phyloP scores from a whole-genome alignment of 371 early-diverging fungal species.

The Capniomyces stellatus region DNA sequence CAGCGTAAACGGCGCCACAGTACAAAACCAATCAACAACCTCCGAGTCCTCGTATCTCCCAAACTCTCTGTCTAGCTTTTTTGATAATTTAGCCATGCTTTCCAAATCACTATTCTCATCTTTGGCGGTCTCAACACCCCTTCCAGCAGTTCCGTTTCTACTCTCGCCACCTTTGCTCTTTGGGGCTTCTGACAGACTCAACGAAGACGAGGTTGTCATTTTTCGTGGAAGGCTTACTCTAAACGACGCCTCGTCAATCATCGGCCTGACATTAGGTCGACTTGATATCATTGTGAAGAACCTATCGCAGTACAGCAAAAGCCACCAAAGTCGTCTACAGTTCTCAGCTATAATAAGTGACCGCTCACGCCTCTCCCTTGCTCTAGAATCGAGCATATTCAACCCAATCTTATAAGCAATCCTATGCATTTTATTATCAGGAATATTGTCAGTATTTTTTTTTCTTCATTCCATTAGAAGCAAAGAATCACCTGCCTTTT shows the following conservation, averaged over 20 bases:
- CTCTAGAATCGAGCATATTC: constrained; percentile 20
- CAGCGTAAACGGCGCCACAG: constrained; percentile 21
- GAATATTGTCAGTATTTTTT: no score
- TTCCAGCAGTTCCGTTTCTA: background rate
- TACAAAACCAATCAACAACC: constrained; percentile 23
- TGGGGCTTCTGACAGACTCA: constrained; percentile 5
- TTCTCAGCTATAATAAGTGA: constrained; percentile 26
- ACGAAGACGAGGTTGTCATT: constrained; percentile 14
- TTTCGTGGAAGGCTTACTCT: constrained; percentile 20
- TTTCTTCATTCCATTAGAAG: no score
- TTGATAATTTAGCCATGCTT: background rate
- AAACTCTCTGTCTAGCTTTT: constrained; percentile 11
- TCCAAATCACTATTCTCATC: background rate
- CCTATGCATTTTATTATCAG: no score
- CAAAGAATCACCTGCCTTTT: no score
- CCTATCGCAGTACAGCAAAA: constrained; percentile 23
- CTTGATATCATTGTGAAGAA: constrained; percentile 23
- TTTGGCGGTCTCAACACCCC: background rate
- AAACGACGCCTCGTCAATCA: constrained; percentile 20
- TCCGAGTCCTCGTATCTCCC: constrained; percentile 23
- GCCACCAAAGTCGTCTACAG: constrained; percentile 26
- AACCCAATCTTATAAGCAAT: constrained; percentile 24
- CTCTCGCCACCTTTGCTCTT: constrained; percentile 1
- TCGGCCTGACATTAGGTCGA: constrained; percentile 18
- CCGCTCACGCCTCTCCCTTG: constrained; percentile 21